Evolutionary conservation across 2,329 filamentous ascomycete species (phyloP).

Genomic region (Pestalotiopsis sp.): DNA sequence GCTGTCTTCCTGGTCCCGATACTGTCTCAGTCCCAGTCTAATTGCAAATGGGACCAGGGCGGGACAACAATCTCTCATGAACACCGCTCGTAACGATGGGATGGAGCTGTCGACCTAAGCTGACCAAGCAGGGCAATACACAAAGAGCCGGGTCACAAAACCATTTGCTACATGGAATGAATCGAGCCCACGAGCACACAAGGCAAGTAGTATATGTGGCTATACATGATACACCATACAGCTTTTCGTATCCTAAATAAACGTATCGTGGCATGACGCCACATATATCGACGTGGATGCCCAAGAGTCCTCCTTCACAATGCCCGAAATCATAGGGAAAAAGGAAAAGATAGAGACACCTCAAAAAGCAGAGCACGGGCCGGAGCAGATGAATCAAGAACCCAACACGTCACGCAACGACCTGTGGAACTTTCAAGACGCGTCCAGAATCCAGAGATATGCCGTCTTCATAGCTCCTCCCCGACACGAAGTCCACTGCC

Average conservation of each 20-base stretch:
- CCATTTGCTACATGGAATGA: too few relatives aligned
- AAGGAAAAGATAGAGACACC: too few relatives aligned
- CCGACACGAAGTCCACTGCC: slow-evolving; percentile 56
- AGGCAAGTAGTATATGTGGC: too few relatives aligned
- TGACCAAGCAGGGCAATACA: background rate
- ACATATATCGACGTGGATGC: too few relatives aligned
- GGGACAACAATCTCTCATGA: background rate
- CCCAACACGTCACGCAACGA: background rate
- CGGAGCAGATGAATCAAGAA: background rate
- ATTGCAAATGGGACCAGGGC: background rate
- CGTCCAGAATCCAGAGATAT: background rate
- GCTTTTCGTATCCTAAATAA: too few relatives aligned
- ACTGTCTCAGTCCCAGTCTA: slow-evolving; percentile 1
- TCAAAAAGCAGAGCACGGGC: too few relatives aligned
- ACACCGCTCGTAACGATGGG: background rate
- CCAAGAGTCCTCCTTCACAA: too few relatives aligned
- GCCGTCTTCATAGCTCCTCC: slow-evolving; percentile 41
- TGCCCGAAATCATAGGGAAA: too few relatives aligned
- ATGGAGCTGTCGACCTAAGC: background rate
- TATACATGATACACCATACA: too few relatives aligned
- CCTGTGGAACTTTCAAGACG: background rate
- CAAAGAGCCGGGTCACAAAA: too few relatives aligned
- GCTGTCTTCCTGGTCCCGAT: background rate
- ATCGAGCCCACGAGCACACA: too few relatives aligned
- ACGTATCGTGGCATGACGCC: too few relatives aligned